Evolutionary conservation across 371 early-diverging fungal species (phyloP).

Genomic region (Mucor irregularis): DNA sequence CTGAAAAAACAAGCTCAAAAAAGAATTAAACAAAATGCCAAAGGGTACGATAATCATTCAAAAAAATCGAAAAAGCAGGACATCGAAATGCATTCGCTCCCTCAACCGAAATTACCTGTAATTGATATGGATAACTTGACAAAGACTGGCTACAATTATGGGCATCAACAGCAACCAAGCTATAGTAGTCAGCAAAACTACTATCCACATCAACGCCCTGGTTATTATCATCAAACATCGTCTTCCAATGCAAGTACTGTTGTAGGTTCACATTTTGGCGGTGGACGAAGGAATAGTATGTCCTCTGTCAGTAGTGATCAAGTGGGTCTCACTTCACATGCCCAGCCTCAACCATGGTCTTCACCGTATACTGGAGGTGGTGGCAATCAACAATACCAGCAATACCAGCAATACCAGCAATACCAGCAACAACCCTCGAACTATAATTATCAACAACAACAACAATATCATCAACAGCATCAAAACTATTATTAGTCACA

Average conservation of each 20-base stretch:
- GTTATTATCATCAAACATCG: conserved; percentile 11
- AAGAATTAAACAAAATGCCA: conserved; percentile 22
- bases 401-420: background rate
- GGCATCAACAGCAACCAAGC: background rate
- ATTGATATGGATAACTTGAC: conserved; percentile 5
- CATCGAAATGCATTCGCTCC: conserved; percentile 22
- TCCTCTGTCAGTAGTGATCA: conserved; percentile 28
- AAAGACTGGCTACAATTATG: conserved; percentile 1
- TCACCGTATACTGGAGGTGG: conserved; percentile 6
- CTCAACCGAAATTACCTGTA: conserved; percentile 28
- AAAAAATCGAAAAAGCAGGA: conserved; percentile 14
- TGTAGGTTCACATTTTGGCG: conserved; percentile 7
- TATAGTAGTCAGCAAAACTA: background rate
- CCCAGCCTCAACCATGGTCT: conserved; percentile 23
- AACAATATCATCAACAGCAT: background rate
- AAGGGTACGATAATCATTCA: background rate
- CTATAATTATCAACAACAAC: background rate
- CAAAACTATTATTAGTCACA: background rate
- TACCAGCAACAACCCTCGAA: background rate
- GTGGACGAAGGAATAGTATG: conserved; percentile 22
- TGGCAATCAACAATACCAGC: conserved; percentile 9
- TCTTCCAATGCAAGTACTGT: background rate
- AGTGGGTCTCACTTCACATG: conserved; percentile 21
- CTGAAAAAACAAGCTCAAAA: conserved; percentile 32
- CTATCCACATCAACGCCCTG: background rate